A percentile compares a stretch with the other conserved stretches of the same genome.
Evolutionary conservation across 805 yeast species (phyloP).

Genomic region (Saccharomycopsis capsularis): DNA sequence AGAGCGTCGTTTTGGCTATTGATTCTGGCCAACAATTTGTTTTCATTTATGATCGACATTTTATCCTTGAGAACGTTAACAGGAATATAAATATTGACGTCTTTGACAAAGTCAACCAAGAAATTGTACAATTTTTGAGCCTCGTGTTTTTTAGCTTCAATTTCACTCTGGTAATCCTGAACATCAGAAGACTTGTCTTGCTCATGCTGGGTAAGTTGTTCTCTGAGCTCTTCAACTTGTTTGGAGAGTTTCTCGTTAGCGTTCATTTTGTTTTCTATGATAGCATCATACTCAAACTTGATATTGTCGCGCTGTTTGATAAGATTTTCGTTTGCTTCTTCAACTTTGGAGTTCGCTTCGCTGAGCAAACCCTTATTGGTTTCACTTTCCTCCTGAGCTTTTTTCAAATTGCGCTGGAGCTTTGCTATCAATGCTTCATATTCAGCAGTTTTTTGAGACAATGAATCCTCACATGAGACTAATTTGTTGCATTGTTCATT

Average conservation of each 20-base stretch:
- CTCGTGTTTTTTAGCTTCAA: constrained; percentile 5
- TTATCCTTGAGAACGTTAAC: constrained; percentile 17
- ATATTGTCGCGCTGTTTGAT: constrained; percentile 17
- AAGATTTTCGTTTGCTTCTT: constrained; percentile 12
- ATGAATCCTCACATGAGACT: constrained; percentile 1
- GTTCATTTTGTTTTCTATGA: constrained; percentile 19
- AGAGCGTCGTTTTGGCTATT: constrained; percentile 2
- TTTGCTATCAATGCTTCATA: background rate
- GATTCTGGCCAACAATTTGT: constrained; percentile 3
- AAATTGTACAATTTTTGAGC: background rate
- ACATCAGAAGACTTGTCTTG: background rate
- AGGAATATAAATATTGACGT: constrained; percentile 14
- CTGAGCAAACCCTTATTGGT: background rate
- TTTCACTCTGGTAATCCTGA: background rate
- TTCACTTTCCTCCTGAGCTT: background rate
- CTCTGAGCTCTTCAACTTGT: constrained; percentile 2
- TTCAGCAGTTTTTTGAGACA: background rate
- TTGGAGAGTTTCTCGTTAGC: constrained; percentile 8
- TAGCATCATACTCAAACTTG: constrained; percentile 21
- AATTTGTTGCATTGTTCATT: constrained; percentile 15
- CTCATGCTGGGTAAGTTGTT: constrained; percentile 1
- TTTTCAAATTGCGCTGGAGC: background rate
- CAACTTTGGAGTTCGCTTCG: constrained; percentile 2
- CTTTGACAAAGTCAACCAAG: constrained; percentile 12
- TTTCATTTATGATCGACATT: constrained; percentile 3